These are phyloP conservation scores for Leccinum ponderosum DNA, from an alignment of 1,284 basidiomycete species.

Conservation along the genomic window DNA sequence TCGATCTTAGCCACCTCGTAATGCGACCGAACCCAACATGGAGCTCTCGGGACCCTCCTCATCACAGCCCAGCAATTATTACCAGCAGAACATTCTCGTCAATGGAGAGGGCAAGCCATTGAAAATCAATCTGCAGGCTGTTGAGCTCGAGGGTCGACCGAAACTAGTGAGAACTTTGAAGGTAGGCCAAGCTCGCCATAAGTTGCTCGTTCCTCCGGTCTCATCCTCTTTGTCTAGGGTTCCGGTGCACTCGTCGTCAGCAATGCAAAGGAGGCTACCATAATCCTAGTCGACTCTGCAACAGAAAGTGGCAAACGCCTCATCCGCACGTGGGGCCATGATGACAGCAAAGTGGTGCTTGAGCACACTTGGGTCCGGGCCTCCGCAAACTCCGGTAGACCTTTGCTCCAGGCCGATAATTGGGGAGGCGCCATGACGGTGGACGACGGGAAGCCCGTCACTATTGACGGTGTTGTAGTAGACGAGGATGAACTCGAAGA, in stretches of 20 bases:
- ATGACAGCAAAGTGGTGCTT: slow-evolving; percentile 48
- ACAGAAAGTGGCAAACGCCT: slow-evolving; percentile 52
- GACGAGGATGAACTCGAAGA: slow-evolving; percentile 38
- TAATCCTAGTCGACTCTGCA: slow-evolving; percentile 58
- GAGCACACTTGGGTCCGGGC: slow-evolving; percentile 46
- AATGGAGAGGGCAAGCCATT: slow-evolving; percentile 26
- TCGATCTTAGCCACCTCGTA: not conserved
- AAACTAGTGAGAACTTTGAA: slow-evolving; percentile 52
- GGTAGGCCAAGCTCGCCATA: slow-evolving; percentile 35
- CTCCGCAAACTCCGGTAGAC: slow-evolving; percentile 41
- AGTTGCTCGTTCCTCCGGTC: not conserved
- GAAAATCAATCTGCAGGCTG: slow-evolving; percentile 52
- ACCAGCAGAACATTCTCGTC: slow-evolving; percentile 27
- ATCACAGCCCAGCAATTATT: slow-evolving; percentile 18
- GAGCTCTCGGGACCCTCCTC: slow-evolving; percentile 20
- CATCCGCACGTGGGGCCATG: slow-evolving; percentile 55
- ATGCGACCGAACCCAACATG: slow-evolving; percentile 18
- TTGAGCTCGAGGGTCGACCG: slow-evolving; percentile 48
- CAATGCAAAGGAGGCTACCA: slow-evolving; percentile 47
- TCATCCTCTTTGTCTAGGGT: slow-evolving; percentile 38
- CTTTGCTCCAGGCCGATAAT: slow-evolving; percentile 46
- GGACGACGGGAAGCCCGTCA: slow-evolving; percentile 46
- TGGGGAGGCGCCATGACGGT: slow-evolving; percentile 55
- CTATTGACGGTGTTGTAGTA: slow-evolving; percentile 33
- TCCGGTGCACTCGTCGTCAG: slow-evolving; percentile 51